These are phyloP conservation scores for Globisporangium nunn DNA, from an alignment of 352 stramenopile species.

Conservation along the genomic window DNA sequence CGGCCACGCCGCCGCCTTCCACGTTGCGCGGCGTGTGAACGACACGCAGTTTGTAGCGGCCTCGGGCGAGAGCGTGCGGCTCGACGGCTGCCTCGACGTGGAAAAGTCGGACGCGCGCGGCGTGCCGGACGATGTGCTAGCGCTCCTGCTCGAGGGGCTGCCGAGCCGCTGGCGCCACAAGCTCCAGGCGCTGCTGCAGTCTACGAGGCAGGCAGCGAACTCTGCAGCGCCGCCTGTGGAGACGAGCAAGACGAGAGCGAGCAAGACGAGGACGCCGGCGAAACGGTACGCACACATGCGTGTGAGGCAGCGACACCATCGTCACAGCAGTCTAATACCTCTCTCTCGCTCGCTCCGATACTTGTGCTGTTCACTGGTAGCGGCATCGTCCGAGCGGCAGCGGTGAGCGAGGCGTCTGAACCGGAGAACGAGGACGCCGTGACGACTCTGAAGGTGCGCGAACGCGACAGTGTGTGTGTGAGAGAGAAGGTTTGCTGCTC, in stretches of 20 bases:
- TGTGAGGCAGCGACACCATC: neutral
- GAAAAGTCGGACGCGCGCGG: slow-evolving; percentile 21
- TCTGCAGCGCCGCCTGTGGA: no score
- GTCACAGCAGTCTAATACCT: neutral
- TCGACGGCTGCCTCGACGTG: slow-evolving; percentile 37
- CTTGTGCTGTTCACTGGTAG: neutral
- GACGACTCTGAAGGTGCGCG: neutral
- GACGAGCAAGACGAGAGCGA: neutral
- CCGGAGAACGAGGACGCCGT: slow-evolving; percentile 3
- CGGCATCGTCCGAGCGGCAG: neutral
- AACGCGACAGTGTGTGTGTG: neutral
- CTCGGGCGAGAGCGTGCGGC: slow-evolving; percentile 26
- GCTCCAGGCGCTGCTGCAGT: slow-evolving; percentile 8
- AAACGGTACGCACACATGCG: neutral
- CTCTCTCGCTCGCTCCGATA: neutral
- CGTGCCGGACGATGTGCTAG: slow-evolving; percentile 32
- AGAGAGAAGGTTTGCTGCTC: no score
- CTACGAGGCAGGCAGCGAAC: neutral
- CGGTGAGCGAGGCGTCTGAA: neutral
- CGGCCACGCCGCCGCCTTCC: slow-evolving; percentile 17
- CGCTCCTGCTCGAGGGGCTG: slow-evolving; percentile 49
- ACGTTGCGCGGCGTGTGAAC: slow-evolving; percentile 34
- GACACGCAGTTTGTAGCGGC: slow-evolving; percentile 33
- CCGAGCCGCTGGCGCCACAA: slow-evolving; percentile 31
- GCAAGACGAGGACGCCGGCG: slow-evolving; percentile 1